phyloP scores from a whole-genome alignment of 148 eudicot genomes.

The Vaccinium darrowii region DNA sequence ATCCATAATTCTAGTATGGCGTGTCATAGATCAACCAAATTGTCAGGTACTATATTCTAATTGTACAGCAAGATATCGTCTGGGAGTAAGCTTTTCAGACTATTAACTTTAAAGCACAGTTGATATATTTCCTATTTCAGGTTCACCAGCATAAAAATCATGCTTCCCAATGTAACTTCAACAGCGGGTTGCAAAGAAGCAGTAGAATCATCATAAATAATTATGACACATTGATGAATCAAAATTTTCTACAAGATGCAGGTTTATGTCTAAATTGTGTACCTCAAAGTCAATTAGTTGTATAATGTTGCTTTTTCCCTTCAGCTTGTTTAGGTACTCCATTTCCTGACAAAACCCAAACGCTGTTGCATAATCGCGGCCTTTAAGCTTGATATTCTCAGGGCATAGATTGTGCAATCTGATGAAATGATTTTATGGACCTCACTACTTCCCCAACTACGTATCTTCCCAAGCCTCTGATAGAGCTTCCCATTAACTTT shows the following conservation, averaged over 20 bases:
- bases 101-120: too few species aligned
- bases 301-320: constrained; percentile 86
- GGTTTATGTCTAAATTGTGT: constrained; percentile 12
- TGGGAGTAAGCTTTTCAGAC: too few species aligned
- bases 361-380: constrained; percentile 94
- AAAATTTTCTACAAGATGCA: neutral
- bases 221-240: neutral
- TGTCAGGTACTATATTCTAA: too few species aligned
- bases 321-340: constrained; percentile 70
- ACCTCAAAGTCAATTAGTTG: constrained; percentile 98
- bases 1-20: too few species aligned
- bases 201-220: neutral
- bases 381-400: constrained; percentile 94
- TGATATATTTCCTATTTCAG: neutral
- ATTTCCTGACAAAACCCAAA: constrained; percentile 98
- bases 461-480: constrained; percentile 98
- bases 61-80: too few species aligned
- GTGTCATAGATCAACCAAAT: too few species aligned
- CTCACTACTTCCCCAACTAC: constrained; percentile 99
- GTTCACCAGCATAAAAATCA: neutral
- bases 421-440: constrained; percentile 96
- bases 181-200: neutral
- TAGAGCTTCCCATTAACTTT: constrained; percentile 95
- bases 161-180: neutral
- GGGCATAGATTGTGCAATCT: constrained; percentile 86